These are phyloP conservation scores for Plasmopara viticola DNA, from an alignment of 352 stramenopile genomes.

Conservation along the genomic window DNA sequence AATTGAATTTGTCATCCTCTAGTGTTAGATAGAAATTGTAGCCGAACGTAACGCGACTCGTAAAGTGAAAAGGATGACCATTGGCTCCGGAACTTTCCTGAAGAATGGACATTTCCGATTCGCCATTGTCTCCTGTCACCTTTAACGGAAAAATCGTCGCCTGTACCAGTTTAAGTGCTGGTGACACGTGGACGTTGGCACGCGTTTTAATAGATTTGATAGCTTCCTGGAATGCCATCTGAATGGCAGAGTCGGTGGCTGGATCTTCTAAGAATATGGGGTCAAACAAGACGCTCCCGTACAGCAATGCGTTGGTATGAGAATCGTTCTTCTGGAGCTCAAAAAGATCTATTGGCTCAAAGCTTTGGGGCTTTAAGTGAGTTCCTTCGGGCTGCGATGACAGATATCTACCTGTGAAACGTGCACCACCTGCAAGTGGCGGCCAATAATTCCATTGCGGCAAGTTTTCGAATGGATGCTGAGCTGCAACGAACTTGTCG, in stretches of 20 bases:
- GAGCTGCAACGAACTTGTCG: background rate
- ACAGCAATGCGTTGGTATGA: slow-evolving; percentile 41
- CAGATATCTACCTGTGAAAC: slow-evolving; percentile 59
- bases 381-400: slow-evolving; percentile 40
- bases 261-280: slow-evolving; percentile 26
- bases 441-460: slow-evolving; percentile 69
- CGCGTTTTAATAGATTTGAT: slow-evolving; percentile 32
- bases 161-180: slow-evolving; percentile 23
- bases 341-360: slow-evolving; percentile 59
- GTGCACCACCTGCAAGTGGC: slow-evolving; percentile 29
- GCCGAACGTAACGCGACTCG: slow-evolving; percentile 63
- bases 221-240: slow-evolving; percentile 37
- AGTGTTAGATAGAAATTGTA: slow-evolving; percentile 68
- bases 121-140: slow-evolving; percentile 62
- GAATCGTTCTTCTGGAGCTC: slow-evolving; percentile 21
- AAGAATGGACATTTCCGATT: slow-evolving; percentile 58
- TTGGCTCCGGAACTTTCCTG: slow-evolving; percentile 37
- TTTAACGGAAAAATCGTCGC: slow-evolving; percentile 42
- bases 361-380: slow-evolving; percentile 40
- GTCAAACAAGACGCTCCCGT: slow-evolving; percentile 51
- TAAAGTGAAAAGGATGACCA: slow-evolving; percentile 36
- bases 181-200: slow-evolving; percentile 35
- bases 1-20: slow-evolving; percentile 45
- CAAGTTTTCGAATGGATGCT: slow-evolving; percentile 7
- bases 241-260: slow-evolving; percentile 33